Evolutionary conservation across 169 alveolate genomes (phyloP), one percentile per base, ranked within the genome.

Genomic region (Fabrea salina): DNA sequence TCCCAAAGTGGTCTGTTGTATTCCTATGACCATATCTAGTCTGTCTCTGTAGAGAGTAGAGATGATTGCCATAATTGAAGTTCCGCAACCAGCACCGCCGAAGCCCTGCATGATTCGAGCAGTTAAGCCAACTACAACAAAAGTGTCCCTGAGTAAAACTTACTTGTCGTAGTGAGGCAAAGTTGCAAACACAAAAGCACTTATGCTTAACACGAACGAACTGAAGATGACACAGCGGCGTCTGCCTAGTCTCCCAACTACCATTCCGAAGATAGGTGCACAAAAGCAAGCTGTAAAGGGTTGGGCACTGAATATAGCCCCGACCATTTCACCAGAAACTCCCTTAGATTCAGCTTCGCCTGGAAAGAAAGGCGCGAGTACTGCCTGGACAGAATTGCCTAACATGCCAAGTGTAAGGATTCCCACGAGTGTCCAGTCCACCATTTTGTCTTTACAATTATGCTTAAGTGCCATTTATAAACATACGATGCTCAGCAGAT

Each of bases 311-410:
- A 66, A 66, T 19, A 66, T 41, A 22, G 30, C 13, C 25, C 76
- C 76, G 16, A 66, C 41, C 19, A 25, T 39, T 40, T 35, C 35
- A 19, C 57, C 76, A 19, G 76, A 39, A 6, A 66, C 19, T 22
- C 57, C 57, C 22, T 66, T 35, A n/a, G 33, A 7, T 16, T 16
- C 3, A 19, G 76, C 76, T 2, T 37, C 51, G 16, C 19, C 4
- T 5, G 76, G 76, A 4, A 32, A 66, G 5, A 32, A 66, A n/a
- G 76, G 76, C 4, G 76, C 56, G 2, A 66, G n/a, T 1, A 66
- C 37, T 19, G 76, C 33, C 13, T 32, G 30, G n/a, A 41, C 35
- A 37, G 76, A 33, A 19, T 51, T 22, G 16, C 43, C n/a, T 41
- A 66, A n/a, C 71, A 58, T 58, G 22, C 35, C 43, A 16, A 35